These are phyloP conservation scores for Apiospora rasikravindrae DNA, from an alignment of 2,329 filamentous ascomycete species.

Conservation along the genomic window DNA sequence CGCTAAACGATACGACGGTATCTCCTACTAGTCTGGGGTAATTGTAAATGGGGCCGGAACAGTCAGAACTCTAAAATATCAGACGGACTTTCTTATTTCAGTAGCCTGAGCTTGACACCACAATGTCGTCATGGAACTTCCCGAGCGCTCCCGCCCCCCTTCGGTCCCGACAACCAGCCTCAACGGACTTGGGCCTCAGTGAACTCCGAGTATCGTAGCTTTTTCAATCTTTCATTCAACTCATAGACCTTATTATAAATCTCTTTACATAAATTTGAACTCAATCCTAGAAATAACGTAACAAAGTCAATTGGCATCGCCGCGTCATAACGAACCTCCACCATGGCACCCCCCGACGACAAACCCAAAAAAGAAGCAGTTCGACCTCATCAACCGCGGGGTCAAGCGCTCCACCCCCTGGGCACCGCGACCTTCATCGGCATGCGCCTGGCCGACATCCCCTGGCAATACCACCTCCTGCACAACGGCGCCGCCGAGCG, in stretches of 20 bases:
- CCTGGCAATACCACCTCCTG: conserved; percentile 51
- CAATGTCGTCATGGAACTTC: conserved; percentile 11
- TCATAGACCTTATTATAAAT: background rate
- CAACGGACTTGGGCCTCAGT: background rate
- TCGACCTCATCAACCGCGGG: conserved; percentile 46
- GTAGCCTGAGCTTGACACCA: background rate
- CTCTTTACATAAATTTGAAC: background rate
- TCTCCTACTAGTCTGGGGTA: background rate
- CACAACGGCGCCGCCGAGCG: conserved; percentile 25
- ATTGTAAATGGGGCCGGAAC: background rate
- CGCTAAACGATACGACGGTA: no score
- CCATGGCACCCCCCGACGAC: background rate
- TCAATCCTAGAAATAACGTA: background rate
- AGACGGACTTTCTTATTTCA: background rate
- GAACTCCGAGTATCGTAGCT: background rate
- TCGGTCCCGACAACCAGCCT: background rate
- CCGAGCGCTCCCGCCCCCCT: background rate
- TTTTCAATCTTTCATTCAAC: background rate
- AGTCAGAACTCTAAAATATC: background rate
- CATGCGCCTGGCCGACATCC: conserved; percentile 42
- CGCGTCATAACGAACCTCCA: background rate
- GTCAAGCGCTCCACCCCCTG: conserved; percentile 39
- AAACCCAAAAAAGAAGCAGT: conserved; percentile 16
- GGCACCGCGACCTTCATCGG: conserved; percentile 46
- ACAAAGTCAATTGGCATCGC: background rate